Conservation (phyloP, 306 rosid genomes). For the Phaseolus lunatus region DNA sequence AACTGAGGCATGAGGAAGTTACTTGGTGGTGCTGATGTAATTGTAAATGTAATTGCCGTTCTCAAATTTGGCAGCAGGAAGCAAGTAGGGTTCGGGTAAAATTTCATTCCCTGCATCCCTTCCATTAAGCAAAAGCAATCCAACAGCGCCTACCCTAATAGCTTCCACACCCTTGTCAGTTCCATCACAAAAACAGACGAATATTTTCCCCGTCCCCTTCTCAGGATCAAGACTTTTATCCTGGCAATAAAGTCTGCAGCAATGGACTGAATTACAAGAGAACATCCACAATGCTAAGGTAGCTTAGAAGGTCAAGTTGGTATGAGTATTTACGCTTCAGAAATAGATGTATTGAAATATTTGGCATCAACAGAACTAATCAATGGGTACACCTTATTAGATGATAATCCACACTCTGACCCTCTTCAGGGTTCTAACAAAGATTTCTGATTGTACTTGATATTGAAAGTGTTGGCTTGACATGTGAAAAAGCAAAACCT, state of each 20-base stretch:
- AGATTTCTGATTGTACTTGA: background rate
- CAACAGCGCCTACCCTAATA: constrained; percentile 62
- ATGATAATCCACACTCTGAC: constrained; percentile 46
- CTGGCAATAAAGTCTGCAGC: constrained; percentile 51
- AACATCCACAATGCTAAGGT: background rate
- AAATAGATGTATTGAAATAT: background rate
- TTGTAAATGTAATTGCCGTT: constrained; percentile 52
- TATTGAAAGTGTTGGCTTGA: background rate
- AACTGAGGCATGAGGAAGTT: constrained; percentile 5
- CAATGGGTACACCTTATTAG: constrained; percentile 57
- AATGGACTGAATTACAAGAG: background rate
- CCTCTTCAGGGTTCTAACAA: background rate
- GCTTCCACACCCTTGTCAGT: constrained; percentile 48
- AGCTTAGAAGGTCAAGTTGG: background rate
- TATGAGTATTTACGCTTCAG: constrained; percentile 45
- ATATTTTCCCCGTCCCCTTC: constrained; percentile 67
- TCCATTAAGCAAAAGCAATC: constrained; percentile 67
- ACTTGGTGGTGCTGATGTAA: constrained; percentile 60
- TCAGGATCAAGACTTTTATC: constrained; percentile 55
- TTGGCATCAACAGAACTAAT: constrained; percentile 52
- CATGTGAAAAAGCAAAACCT: background rate
- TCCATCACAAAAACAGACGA: constrained; percentile 58
- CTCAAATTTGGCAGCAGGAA: constrained; percentile 58
- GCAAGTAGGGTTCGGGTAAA: constrained; percentile 52
- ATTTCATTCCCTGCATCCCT: background rate